A percentile compares a stretch with the other conserved stretches of the same genome.
Conservation (phyloP, 495 filamentous ascomycete species). For the Podospora australis region DNA sequence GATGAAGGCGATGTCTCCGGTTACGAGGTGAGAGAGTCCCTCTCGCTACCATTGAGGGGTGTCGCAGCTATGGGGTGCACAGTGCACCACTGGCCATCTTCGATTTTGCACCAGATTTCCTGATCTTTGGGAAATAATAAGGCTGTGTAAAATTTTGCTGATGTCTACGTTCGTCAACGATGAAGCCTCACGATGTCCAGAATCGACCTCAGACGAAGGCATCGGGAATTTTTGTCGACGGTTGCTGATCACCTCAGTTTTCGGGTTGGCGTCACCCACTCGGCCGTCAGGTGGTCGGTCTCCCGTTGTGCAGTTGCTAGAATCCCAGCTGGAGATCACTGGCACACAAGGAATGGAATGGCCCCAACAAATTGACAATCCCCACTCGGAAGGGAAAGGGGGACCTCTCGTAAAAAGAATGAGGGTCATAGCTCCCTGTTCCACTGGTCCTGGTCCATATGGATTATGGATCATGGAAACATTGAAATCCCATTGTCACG, state of each 20-base stretch:
- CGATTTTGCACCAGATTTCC: neutral
- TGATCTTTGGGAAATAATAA: no score
- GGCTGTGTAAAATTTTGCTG: no score
- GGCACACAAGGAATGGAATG: slow-evolving; percentile 1
- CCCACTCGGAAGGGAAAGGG: neutral
- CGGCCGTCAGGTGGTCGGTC: slow-evolving; percentile 10
- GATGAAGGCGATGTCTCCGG: neutral
- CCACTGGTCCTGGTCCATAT: no score
- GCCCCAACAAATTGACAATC: no score
- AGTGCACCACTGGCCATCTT: neutral
- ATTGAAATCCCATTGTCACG: no score
- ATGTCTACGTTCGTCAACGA: no score
- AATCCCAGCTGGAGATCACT: slow-evolving; percentile 5
- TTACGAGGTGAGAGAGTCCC: no score
- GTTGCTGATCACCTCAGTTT: neutral
- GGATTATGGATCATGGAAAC: no score
- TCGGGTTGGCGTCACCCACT: neutral
- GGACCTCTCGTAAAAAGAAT: no score
- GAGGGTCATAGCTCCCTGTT: no score
- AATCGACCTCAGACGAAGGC: neutral
- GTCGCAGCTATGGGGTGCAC: neutral
- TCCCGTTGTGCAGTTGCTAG: slow-evolving; percentile 8
- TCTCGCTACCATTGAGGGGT: neutral
- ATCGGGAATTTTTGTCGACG: neutral
- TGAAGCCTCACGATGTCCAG: neutral